Conservation (phyloP, 1,139 yeast genomes). For the Yamadazyma jaroonii region DNA sequence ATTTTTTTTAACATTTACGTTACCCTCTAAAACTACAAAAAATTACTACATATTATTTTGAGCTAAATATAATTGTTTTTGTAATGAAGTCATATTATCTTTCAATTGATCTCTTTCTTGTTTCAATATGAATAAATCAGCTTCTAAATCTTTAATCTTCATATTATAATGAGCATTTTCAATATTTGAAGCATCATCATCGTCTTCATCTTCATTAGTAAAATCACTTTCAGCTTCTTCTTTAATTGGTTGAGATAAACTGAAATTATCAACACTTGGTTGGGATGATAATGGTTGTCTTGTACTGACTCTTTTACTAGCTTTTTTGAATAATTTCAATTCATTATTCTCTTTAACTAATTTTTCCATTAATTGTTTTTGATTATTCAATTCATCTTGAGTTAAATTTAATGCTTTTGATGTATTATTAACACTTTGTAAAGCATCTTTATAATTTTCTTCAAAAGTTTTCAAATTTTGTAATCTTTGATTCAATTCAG, state of each 20-base stretch:
- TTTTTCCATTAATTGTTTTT: slow-evolving; percentile 54
- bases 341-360: slow-evolving; percentile 70
- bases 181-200: slow-evolving; percentile 49
- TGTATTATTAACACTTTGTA: slow-evolving; percentile 70
- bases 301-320: slow-evolving; percentile 33
- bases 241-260: slow-evolving; percentile 11
- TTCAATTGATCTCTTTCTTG: slow-evolving; percentile 84
- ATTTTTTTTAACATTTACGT: too few species aligned
- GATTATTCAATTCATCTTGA: slow-evolving; percentile 65
- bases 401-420: slow-evolving; percentile 72
- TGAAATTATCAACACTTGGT: slow-evolving; percentile 14
- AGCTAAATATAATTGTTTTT: slow-evolving; percentile 48
- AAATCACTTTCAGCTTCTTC: slow-evolving; percentile 13
- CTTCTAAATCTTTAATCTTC: slow-evolving; percentile 79
- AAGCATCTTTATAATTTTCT: slow-evolving; percentile 65
- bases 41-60: slow-evolving; percentile 1
- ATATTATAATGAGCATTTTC: slow-evolving; percentile 68
- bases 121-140: slow-evolving; percentile 74
- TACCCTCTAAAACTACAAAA: not conserved
- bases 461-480: slow-evolving; percentile 39
- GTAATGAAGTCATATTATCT: slow-evolving; percentile 56
- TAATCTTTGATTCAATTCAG: slow-evolving; percentile 29
- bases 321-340: slow-evolving; percentile 51
- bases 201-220: slow-evolving; percentile 15
- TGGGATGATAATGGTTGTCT: slow-evolving; percentile 18